phyloP scores from a whole-genome alignment of 2,329 filamentous ascomycete species.

The Claviceps digitariae region DNA sequence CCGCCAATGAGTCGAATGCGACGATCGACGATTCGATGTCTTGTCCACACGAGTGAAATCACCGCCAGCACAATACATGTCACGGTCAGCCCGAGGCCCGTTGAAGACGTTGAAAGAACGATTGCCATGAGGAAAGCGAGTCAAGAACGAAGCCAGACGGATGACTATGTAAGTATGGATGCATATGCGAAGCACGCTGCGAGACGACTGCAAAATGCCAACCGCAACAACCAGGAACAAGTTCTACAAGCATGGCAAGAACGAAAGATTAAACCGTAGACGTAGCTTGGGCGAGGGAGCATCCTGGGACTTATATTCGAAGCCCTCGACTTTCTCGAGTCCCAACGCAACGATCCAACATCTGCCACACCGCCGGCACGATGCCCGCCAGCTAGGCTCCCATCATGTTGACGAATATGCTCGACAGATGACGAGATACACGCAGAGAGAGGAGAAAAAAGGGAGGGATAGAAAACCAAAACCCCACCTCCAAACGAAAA shows the following conservation, averaged over 20 bases:
- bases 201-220: not conserved
- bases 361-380: too few relatives aligned
- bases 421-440: too few relatives aligned
- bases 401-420: too few relatives aligned
- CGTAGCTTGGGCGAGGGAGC: not conserved
- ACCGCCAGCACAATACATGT: constrained; percentile 4
- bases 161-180: too few relatives aligned
- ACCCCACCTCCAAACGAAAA: too few relatives aligned
- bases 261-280: too few relatives aligned
- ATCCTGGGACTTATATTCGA: not conserved
- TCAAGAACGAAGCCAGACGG: not conserved
- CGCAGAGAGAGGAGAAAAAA: too few relatives aligned
- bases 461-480: too few relatives aligned
- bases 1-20: constrained; percentile 19
- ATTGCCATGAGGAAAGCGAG: not conserved
- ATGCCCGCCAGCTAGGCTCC: too few relatives aligned
- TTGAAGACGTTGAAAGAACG: not conserved
- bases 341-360: too few relatives aligned
- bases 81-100: not conserved
- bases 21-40: too few relatives aligned
- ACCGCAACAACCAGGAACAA: not conserved
- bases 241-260: not conserved
- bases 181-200: not conserved
- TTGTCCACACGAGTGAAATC: constrained; percentile 10
- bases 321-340: not conserved